Evolutionary conservation across 2,329 filamentous ascomycete species (phyloP), one percentile per base, ranked within the genome.

Genomic region (Fusarium newnesense): DNA sequence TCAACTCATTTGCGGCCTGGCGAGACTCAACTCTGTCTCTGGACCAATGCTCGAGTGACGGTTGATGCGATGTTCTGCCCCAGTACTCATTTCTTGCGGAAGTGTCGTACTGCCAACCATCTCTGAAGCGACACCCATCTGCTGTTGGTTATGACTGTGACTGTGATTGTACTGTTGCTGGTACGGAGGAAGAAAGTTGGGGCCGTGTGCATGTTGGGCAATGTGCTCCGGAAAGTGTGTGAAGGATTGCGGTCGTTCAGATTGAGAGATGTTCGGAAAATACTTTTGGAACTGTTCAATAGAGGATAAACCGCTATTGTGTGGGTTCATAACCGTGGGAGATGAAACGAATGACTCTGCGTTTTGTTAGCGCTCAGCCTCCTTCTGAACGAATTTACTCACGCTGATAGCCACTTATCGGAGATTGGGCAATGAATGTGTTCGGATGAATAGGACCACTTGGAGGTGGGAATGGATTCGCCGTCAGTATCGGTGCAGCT

Each of bases 381-480:
- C 7, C 19, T 37, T 50, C 11, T 4, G 4, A 1, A 32, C 7
- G 24, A 24, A 9, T 13, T 19, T 40, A 60, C 75, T 64, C 71
- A 78, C 76, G 63, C 54, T 76, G 75, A 34, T 76, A 75, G 43
- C 60, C 47, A 52, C 72, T 77, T 70, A 73, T 71, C 16, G 74
- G 72, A 30, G 76, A 75, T 24, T 74, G 73, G 18, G 57, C 61
- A 24, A 59, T 18, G 39, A 69, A 56, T 11, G 63, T 58, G 21
- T 34, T 56, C 12, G 61, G 62, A 7, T 64, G 57, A 21, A 42
- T 30, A 39, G 43, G 67, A 9, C 61, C 43, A 4, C 57, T 57
- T 28, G 36, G 43, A 12, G 76, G 69, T n/a, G 66, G 70, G 16
- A 64, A 56, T 4, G 68, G 68, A 13, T 71, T 68, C 53, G 72